Conservation (phyloP, 177 flowering plant species). For the Telopea speciosissima region DNA sequence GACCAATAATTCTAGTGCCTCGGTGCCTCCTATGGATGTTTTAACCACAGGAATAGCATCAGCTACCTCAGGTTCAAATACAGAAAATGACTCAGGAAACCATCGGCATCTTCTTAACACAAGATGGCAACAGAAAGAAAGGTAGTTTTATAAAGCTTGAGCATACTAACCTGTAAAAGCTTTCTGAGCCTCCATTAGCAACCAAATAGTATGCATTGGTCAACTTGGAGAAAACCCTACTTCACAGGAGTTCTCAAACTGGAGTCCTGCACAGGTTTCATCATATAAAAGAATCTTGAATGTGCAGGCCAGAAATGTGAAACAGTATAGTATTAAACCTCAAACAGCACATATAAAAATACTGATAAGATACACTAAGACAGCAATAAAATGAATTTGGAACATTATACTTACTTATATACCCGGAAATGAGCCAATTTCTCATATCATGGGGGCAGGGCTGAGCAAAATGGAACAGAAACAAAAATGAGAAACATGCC, state of each 20-base stretch:
- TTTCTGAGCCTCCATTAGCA: slow-evolving; percentile 89
- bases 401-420: too few species aligned
- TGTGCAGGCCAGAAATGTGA: too few species aligned
- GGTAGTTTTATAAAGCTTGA: neutral
- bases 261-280: slow-evolving; percentile 43
- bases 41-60: slow-evolving; percentile 88
- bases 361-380: too few species aligned
- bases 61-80: slow-evolving; percentile 76
- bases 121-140: neutral
- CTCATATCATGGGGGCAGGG: too few species aligned
- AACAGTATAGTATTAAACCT: neutral
- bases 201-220: slow-evolving; percentile 92
- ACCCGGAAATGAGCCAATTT: too few species aligned
- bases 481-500: too few species aligned
- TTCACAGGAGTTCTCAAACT: slow-evolving; percentile 75
- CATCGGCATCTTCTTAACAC: neutral
- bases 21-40: slow-evolving; percentile 79
- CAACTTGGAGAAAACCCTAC: slow-evolving; percentile 80
- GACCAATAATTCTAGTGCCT: slow-evolving; percentile 76
- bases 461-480: too few species aligned
- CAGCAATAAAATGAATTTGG: too few species aligned
- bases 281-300: neutral
- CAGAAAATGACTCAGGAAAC: slow-evolving; percentile 26
- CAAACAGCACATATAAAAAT: too few species aligned
- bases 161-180: slow-evolving; percentile 64